A percentile compares a stretch with the other conserved stretches of the same genome.
phyloP scores from a whole-genome alignment of 2,329 filamentous ascomycete genomes.

The Nothophoma quercina region DNA sequence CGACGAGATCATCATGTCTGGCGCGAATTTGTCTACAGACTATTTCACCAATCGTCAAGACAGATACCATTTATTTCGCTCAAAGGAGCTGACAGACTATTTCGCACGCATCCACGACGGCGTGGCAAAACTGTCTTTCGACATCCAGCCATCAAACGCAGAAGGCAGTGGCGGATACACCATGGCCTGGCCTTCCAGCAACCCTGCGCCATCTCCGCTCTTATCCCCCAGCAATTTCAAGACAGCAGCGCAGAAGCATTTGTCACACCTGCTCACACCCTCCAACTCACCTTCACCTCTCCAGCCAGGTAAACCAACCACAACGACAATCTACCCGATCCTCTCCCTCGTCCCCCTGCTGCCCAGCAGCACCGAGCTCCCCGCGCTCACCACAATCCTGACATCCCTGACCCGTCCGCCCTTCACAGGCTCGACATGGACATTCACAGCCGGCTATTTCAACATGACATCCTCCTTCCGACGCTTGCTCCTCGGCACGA shows the following conservation, averaged over 20 bases:
- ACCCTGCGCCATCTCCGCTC: constrained; percentile 78
- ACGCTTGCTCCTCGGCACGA: constrained; percentile 77
- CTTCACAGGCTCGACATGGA: constrained; percentile 80
- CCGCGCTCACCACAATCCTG: constrained; percentile 78
- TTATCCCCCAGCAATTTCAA: constrained; percentile 74
- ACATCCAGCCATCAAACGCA: constrained; percentile 69
- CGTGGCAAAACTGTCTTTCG: constrained; percentile 82
- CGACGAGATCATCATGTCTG: constrained; percentile 90
- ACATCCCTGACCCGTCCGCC: constrained; percentile 70
- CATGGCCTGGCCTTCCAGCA: constrained; percentile 77
- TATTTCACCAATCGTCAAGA: constrained; percentile 98
- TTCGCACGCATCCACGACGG: constrained; percentile 80
- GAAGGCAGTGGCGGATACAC: constrained; percentile 59
- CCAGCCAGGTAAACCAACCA: constrained; percentile 40
- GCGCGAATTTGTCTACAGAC: constrained; percentile 87
- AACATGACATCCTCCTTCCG: constrained; percentile 90
- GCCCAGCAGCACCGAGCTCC: constrained; percentile 87
- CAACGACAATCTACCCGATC: constrained; percentile 78
- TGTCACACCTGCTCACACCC: constrained; percentile 72
- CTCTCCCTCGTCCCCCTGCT: constrained; percentile 88
- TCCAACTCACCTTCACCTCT: constrained; percentile 41
- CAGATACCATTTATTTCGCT: constrained; percentile 89
- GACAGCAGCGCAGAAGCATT: constrained; percentile 64
- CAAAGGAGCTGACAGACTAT: constrained; percentile 79
- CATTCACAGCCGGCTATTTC: constrained; percentile 97